Evolutionary conservation across 768 basidiomycete species (phyloP).

Genomic region (Panaeolus papilionaceus): DNA sequence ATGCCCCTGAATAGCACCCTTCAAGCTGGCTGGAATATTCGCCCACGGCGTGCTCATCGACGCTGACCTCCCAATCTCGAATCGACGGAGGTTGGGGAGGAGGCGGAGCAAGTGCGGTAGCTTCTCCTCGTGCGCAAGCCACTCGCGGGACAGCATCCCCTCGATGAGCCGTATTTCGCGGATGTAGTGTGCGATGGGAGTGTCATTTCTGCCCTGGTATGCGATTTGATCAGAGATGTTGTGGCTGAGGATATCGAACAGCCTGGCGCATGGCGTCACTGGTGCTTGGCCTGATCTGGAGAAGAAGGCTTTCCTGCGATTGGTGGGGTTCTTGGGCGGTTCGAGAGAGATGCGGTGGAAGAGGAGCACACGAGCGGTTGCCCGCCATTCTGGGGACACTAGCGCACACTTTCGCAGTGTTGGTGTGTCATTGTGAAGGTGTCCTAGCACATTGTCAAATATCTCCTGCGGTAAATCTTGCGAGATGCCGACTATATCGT

Average conservation of each 20-base stretch:
- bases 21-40: constrained; percentile 23
- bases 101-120: constrained; percentile 27
- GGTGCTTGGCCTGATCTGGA: constrained; percentile 7
- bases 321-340: constrained; percentile 24
- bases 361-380: constrained; percentile 31
- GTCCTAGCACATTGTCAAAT: constrained; percentile 33
- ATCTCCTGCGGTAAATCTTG: constrained; percentile 35
- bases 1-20: constrained; percentile 24
- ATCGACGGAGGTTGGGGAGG: constrained; percentile 29
- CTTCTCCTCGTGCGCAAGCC: constrained; percentile 28
- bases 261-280: constrained; percentile 22
- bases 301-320: constrained; percentile 20
- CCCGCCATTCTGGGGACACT: constrained; percentile 35
- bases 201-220: background rate
- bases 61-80: constrained; percentile 30
- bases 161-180: constrained; percentile 32
- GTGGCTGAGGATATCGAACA: constrained; percentile 38
- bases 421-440: constrained; percentile 29
- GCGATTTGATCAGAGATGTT: background rate
- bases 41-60: constrained; percentile 31
- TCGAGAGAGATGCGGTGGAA: constrained; percentile 31
- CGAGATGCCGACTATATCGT: constrained; percentile 5
- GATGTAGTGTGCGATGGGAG: constrained; percentile 51
- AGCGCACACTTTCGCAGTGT: constrained; percentile 32
- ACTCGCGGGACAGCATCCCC: constrained; percentile 29